Conservation (phyloP, 1,284 basidiomycete species). For the Irpex lacteus region DNA sequence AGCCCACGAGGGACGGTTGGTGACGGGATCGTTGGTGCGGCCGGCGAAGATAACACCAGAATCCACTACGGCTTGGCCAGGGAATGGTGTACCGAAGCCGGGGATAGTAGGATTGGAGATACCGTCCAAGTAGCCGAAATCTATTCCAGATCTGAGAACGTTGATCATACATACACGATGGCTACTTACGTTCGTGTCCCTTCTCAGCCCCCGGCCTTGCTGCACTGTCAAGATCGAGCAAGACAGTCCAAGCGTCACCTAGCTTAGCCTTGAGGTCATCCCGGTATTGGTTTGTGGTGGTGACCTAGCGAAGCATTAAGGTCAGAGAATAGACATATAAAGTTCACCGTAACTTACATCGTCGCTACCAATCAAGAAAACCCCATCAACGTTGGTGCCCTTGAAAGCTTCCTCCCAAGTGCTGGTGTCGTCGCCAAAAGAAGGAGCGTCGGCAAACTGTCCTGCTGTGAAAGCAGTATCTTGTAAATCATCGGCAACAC, state of each 20-base stretch:
- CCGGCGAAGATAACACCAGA: conserved; percentile 30
- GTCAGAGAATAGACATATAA: not conserved
- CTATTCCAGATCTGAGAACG: not conserved
- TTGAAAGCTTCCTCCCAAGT: conserved; percentile 5
- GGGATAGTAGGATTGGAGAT: conserved; percentile 29
- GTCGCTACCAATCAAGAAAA: conserved; percentile 8
- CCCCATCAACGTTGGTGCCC: conserved; percentile 7
- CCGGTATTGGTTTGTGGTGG: not conserved
- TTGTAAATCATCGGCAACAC: conserved; percentile 1
- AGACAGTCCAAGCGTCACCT: not conserved
- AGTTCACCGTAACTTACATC: not conserved
- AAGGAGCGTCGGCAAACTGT: not conserved
- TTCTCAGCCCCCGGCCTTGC: not conserved
- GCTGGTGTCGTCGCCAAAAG: not conserved
- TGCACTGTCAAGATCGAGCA: not conserved
- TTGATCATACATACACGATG: conserved; percentile 4
- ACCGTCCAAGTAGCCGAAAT: conserved; percentile 26
- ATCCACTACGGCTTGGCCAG: conserved; percentile 26
- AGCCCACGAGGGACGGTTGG: conserved; percentile 21
- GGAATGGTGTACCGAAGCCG: conserved; percentile 29
- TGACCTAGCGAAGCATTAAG: not conserved
- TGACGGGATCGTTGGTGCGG: conserved; percentile 24
- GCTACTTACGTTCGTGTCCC: not conserved
- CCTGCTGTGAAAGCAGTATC: conserved; percentile 1
- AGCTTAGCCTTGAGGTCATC: not conserved